A percentile compares a stretch with the other conserved stretches of the same genome.
These are phyloP conservation scores for Penicillium coprophilum DNA, from an alignment of 495 filamentous ascomycete species.

Conservation along the genomic window DNA sequence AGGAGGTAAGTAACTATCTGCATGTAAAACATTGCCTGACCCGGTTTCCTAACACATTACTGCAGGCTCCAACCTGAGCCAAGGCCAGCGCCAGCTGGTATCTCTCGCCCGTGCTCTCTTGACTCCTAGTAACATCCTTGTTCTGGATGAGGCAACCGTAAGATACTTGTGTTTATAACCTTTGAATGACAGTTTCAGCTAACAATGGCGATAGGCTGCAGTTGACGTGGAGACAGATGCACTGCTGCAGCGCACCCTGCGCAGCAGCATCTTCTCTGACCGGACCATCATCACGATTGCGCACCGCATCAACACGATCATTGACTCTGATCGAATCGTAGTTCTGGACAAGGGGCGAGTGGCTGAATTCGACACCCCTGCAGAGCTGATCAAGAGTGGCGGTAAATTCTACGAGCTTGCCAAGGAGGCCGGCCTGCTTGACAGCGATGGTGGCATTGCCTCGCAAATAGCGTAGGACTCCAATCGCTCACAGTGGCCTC, in stretches of 20 bases:
- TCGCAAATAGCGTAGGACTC: constrained; percentile 22
- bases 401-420: constrained; percentile 59
- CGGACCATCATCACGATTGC: constrained; percentile 98
- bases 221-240: constrained; percentile 95
- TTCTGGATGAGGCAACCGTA: constrained; percentile 93
- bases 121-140: constrained; percentile 93
- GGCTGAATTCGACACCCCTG: constrained; percentile 59
- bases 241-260: constrained; percentile 62
- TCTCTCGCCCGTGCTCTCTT: constrained; percentile 91
- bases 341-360: constrained; percentile 74
- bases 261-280: constrained; percentile 69
- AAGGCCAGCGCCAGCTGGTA: constrained; percentile 81
- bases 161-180: constrained; percentile 15
- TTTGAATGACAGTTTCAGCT: constrained; percentile 11
- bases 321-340: constrained; percentile 87
- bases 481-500: constrained; percentile 20
- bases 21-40: constrained; percentile 6
- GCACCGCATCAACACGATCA: constrained; percentile 95
- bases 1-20: constrained; percentile 66
- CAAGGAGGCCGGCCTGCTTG: constrained; percentile 56
- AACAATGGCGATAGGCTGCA: constrained; percentile 58
- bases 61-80: constrained; percentile 59
- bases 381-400: constrained; percentile 50
- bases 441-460: constrained; percentile 39
- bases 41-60: neutral